These are phyloP conservation scores for Termitomyces titanicus DNA, from an alignment of 768 basidiomycete species.

Conservation along the genomic window DNA sequence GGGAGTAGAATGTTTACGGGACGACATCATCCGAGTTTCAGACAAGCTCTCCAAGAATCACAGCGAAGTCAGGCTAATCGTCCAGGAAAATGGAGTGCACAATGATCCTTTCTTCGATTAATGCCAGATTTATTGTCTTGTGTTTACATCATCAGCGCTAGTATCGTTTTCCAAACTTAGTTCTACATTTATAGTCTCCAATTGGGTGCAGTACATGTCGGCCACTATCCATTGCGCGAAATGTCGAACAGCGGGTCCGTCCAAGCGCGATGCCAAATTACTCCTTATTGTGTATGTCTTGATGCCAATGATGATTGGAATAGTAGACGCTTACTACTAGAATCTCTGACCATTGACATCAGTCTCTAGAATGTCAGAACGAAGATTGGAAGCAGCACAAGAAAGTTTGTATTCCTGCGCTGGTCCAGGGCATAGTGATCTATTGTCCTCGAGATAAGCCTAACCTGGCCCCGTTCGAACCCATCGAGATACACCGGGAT, in stretches of 20 bases:
- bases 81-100: conserved; percentile 30
- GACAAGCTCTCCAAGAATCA: conserved; percentile 12
- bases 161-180: too few species aligned
- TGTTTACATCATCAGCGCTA: too few species aligned
- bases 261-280: conserved; percentile 4
- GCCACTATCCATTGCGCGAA: too few species aligned
- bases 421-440: conserved; percentile 9
- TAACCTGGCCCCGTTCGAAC: not conserved
- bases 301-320: not conserved
- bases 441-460: too few species aligned
- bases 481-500: not conserved
- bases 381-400: conserved; percentile 7
- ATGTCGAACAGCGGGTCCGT: too few species aligned
- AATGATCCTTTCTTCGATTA: conserved; percentile 26
- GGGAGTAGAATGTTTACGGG: conserved; percentile 25
- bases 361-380: too few species aligned
- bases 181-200: too few species aligned
- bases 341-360: not conserved
- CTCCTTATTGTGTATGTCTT: conserved; percentile 4
- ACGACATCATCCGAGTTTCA: conserved; percentile 24
- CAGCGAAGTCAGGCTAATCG: conserved; percentile 10
- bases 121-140: too few species aligned
- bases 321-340: not conserved
- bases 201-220: too few species aligned
- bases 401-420: not conserved